Base-by-base conservation (phyloP, 768 basidiomycete species). In the Lanmaoa pseudosensibilis region DNA sequence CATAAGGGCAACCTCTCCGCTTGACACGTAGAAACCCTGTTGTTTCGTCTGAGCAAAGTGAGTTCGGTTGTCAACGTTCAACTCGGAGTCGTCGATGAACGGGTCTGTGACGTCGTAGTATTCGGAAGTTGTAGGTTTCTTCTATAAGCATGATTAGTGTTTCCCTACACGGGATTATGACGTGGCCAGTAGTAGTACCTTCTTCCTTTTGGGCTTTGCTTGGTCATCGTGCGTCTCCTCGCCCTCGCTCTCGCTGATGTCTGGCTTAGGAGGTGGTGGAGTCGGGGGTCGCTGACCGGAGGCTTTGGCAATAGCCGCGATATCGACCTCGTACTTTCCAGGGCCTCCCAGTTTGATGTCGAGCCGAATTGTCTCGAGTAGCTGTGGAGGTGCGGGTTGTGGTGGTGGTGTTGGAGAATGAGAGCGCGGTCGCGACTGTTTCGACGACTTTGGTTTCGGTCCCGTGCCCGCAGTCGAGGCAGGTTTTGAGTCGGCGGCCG, bases 31-130 rank as follows among this genome's bases (percentile, higher is more conserved):
- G 77, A 95, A 97, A 1, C 92, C 93, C 56, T 89, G 86, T 65
- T 95, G 92, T 71, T 90, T 92, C 5, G 95, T 96, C 71, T 92
- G 87, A 5, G 90, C 92, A 64, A 94, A 90, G 74, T 83, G 92
- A 2, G 89, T 94, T 5, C 96, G 87, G 68, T 95, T 86, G 75
- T 98, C 95, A 45, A 95, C 75, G 25, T 84, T 87, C 54, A 96
- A 78, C 68, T 98, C 96, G 2, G 93, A 92, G 74, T 99, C 97
- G 78, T 99, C 97, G 67, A 99, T 97, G 76, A 98, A 98, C 0
- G 92, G 90, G 74, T 99, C 97, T 0, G 80, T 75, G 19, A 87
- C 78, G 75, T 99, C 96, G 78, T 99, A 99, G 65, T 94, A 92
- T 67, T 90, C 91, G 21, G 83, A 74, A 0, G 78, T 77, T 1